Evolutionary conservation across 495 filamentous ascomycete genomes (phyloP), one percentile per base, ranked within the genome.

Genomic region (Podospora pseudopauciseta): DNA sequence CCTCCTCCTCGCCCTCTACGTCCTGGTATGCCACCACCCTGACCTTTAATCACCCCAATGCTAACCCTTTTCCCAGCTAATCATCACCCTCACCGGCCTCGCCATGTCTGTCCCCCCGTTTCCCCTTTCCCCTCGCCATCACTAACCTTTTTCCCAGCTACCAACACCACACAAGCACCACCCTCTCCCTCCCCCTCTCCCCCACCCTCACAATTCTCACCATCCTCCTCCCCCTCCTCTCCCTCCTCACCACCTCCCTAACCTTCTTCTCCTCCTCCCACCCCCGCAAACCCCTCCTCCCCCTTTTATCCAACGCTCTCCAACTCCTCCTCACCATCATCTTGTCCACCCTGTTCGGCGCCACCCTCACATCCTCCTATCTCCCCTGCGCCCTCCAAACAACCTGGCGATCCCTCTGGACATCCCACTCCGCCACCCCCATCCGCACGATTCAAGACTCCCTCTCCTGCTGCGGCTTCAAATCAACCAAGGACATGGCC

Each of bases 141-240:
- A 32, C 20, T 7, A 9, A 28, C 49, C 15, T 27, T n/a, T 55
- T 58, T 63, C 27, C 49, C 53, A 86, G 83, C 66, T 87, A 85
- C 72, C 79, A 82, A n/a, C 80, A 82, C 69, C 76, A 80, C 49
- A 81, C 79, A 65, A 70, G 81, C 2, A 76, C 78, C 65, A 72
- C 68, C 56, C 82, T 87, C 67, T 82, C 78, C 39, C 79, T 88
- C 18, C 86, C 86, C 60, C 78, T 87, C 65, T 75, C 86, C 16
- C 71, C 81, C 23, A 73, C 72, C 34, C 80, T 86, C 5, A 78
- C 80, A 15, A 76, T 81, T 39, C 77, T 86, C 44, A 80, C 83
- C 20, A 79, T 86, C 60, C 77, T 85, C 34, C 79, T 88, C 16
- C 86, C 86, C 6, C 67, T 87, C 55, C 72, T 86, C 57, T 78